Base-by-base conservation (phyloP, 768 basidiomycete genomes). In the Glaciozyma antarctica region DNA sequence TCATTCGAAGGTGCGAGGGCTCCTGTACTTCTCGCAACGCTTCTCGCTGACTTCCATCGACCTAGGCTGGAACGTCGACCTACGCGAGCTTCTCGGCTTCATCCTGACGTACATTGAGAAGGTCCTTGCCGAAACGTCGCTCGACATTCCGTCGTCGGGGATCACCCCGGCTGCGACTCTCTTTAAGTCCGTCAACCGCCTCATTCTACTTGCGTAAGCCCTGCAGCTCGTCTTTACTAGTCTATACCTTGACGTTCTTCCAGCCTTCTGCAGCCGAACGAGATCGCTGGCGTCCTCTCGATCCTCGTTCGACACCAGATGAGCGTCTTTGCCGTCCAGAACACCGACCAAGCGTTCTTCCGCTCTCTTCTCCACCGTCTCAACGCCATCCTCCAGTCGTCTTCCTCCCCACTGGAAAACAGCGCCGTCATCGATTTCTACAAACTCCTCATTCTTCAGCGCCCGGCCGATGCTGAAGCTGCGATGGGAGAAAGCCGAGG, bases 251-350 rank as follows among this genome's bases (percentile, higher is more conserved):
- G 15, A 60, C 49, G 7, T 3, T 1, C 13, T 2, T 17, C 13
- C 61, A 62, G 61, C 45, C 53, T 62, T 5, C 47, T 24, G 16
- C 16, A 56, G 21, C 38, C 53, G 3, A 24, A 30, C 8, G 12
- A 16, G 28, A 10, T 32, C 28, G 15, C 24, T 4, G 21, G 15
- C 7, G 44, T 55, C 7, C 44, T 62, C 15, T 19, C 30, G 7
- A 53, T 55, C 22, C 53, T 62, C 44, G 43, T 45, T 5, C 44
- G 32, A 22, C 61, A 62, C 45, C 61, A 62, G 54, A 44, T 62
- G 26, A 47, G 13, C 44, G 61, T 47, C 53, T 62, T 62, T 16
- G 30, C 61, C 5, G 22, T 32, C 2, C 53, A 32, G 43, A 62
- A 62, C 53, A 49, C 28, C n/a, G 45, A 62, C 32, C 8, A 5